Base-by-base conservation (phyloP, 148 eudicot genomes). In the Fagopyrum homotropicum region DNA sequence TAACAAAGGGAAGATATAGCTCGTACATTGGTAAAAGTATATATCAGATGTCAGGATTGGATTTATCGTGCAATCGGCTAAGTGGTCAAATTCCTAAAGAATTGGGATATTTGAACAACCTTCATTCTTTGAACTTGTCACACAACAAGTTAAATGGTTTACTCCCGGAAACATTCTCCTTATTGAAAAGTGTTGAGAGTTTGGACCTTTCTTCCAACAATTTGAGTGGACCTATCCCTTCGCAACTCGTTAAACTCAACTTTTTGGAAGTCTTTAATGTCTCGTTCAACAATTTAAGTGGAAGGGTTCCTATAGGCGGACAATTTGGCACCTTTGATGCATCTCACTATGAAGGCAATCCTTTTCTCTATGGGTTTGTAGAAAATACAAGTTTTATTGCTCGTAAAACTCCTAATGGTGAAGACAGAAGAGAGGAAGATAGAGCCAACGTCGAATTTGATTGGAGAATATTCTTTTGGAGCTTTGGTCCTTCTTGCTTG, bases 121-220 rank as follows among this genome's bases (percentile, higher is more conserved):
- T 22, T 22, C 26, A 22, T 22, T 22, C 26, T 22, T 22, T 22
- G 26, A 22, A 22, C 26, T 22, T 22, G 26, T 22, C 80, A n/a
- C 80, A 77, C 51, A 73, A 80, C 59, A 49, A 29, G 17, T 72
- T 80, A 29, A 7, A 8, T 4, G 82, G 82, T 0, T 48, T 56
- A 17, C 75, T 80, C 8, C 80, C 82, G 0, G 16, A 8, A 9
- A 76, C 45, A 30, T 61, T 80, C 7, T 72, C 82, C 2, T 44
- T 15, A 10, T 17, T 80, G 30, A 30, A 30, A 0, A 7, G 50
- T 4, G 46, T 80, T 9, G 78, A 80, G 59, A 75, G 82, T 72
- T 26, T 80, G 5, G 75, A 79, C 61, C 61, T 81, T 45, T 77
- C 83, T 2, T 73, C 69, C 75, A 81, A 81, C 48, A 56, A 56